phyloP scores from a whole-genome alignment of 768 basidiomycete genomes.

The Ramaria sp. region DNA sequence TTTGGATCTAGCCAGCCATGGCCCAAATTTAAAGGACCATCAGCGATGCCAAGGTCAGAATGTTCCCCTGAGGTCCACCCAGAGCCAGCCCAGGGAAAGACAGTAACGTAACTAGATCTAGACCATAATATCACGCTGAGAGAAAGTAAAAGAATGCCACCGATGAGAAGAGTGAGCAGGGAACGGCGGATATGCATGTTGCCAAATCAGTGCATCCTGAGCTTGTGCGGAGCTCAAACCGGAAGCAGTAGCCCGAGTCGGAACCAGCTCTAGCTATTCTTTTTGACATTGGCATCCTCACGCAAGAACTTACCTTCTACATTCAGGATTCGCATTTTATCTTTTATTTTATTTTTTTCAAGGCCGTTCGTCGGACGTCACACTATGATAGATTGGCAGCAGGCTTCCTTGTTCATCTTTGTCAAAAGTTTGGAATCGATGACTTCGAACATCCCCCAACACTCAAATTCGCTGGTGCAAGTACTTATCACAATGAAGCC shows the following conservation, averaged over 20 bases:
- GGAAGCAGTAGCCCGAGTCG: no score
- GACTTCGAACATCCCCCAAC: no score
- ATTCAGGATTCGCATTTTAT: no score
- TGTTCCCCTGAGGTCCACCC: background rate
- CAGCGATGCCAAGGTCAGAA: background rate
- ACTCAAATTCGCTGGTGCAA: no score
- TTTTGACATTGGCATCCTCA: background rate
- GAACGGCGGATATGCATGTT: slow-evolving; percentile 12
- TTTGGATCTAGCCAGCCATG: background rate
- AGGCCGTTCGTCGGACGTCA: no score
- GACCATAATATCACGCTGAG: background rate
- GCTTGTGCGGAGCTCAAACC: background rate
- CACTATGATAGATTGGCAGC: no score
- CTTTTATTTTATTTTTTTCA: no score
- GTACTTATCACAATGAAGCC: no score
- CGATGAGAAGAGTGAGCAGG: slow-evolving; percentile 7
- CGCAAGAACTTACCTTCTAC: background rate
- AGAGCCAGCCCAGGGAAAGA: background rate
- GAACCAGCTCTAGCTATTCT: no score
- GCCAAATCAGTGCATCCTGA: background rate
- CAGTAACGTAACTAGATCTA: background rate
- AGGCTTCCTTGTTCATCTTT: no score
- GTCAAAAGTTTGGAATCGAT: no score
- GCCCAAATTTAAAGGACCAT: slow-evolving; percentile 3
- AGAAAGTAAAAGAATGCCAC: slow-evolving; percentile 1